A percentile compares a stretch with the other conserved stretches of the same genome.
Conservation (phyloP, 2,329 filamentous ascomycete genomes). For the Claviceps arundinis region DNA sequence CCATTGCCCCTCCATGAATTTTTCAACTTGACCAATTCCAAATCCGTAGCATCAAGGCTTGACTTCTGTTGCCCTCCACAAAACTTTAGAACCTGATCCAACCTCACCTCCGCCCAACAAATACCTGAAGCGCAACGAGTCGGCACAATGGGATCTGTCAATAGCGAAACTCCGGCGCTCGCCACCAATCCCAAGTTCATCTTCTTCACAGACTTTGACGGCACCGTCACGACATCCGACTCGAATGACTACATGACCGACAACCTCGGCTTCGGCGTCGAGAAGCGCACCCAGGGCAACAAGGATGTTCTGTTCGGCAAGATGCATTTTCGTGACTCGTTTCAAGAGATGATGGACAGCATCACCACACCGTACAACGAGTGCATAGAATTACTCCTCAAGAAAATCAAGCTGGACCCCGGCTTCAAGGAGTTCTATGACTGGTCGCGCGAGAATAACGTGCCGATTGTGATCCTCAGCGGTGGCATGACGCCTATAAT, state of each 20-base stretch:
- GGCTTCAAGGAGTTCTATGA: slow-evolving; percentile 77
- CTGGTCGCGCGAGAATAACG: slow-evolving; percentile 68
- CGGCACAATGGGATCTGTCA: slow-evolving; percentile 28
- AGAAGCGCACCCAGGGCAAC: slow-evolving; percentile 60
- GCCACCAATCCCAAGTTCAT: slow-evolving; percentile 70
- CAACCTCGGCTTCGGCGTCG: slow-evolving; percentile 71
- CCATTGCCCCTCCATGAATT: background rate
- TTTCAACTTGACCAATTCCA: background rate
- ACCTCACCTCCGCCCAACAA: background rate
- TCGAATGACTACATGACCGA: slow-evolving; percentile 68
- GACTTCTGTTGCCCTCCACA: background rate
- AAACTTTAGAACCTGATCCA: no score
- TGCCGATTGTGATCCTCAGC: slow-evolving; percentile 84
- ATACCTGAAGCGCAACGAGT: background rate
- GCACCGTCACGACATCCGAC: slow-evolving; percentile 70
- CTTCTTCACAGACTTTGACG: slow-evolving; percentile 99
- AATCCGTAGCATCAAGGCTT: background rate
- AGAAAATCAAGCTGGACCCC: slow-evolving; percentile 81
- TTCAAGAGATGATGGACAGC: slow-evolving; percentile 85
- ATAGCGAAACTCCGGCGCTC: slow-evolving; percentile 40
- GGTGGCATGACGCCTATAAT: slow-evolving; percentile 92
- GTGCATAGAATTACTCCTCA: slow-evolving; percentile 64
- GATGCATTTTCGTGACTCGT: slow-evolving; percentile 70
- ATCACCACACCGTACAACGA: slow-evolving; percentile 67
- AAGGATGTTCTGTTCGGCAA: slow-evolving; percentile 59